Evolutionary conservation across 1,284 basidiomycete genomes (phyloP), one percentile per base, ranked within the genome.

Genomic region (Heterobasidion annosum): DNA sequence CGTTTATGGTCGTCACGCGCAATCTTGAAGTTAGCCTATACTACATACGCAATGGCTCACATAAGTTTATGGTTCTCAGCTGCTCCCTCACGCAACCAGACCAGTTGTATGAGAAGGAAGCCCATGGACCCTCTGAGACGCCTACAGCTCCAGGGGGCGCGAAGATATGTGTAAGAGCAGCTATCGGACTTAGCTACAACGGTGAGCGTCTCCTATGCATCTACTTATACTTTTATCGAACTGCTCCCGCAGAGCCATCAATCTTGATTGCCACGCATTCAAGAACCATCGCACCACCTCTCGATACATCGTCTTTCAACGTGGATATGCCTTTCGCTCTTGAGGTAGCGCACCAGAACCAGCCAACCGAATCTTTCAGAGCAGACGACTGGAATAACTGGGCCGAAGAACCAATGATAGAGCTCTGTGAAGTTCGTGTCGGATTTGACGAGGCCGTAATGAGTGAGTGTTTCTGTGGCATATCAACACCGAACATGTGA

Each of bases 211-310:
- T 35, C 42, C 13, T 48, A 19, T 37, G 18, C 32, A 46, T 34
- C 44, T 8, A 25, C 8, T 32, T 16, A 43, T 10, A 45, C 18
- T 42, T 16, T 25, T 10, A 13, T 19, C n/a, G 8, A 37, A 34
- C 33, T 35, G 7, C 15, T 15, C 34, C 15, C 35, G 6, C 19
- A 87, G 86, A 86, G 49, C 65, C 72, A 5, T 76, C 81, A 8
- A 70, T 89, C 37, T 56, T 88, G 33, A 69, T 90, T 37, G 87
- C 88, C 6, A 85, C 78, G 59, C 78, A 81, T 51, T 82, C 83
- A 6, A 72, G 70, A 55, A 66, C 71, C 52, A 68, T 75, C 42
- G 79, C 79, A 2, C 63, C 51, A 10, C 51, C 59, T 62, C 32
- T 63, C 59, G 43, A 51, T 59, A 34, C 59, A 57, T 43, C 57